Evolutionary conservation across 1,284 basidiomycete species (phyloP).

Genomic region (Malassezia sympodialis): DNA sequence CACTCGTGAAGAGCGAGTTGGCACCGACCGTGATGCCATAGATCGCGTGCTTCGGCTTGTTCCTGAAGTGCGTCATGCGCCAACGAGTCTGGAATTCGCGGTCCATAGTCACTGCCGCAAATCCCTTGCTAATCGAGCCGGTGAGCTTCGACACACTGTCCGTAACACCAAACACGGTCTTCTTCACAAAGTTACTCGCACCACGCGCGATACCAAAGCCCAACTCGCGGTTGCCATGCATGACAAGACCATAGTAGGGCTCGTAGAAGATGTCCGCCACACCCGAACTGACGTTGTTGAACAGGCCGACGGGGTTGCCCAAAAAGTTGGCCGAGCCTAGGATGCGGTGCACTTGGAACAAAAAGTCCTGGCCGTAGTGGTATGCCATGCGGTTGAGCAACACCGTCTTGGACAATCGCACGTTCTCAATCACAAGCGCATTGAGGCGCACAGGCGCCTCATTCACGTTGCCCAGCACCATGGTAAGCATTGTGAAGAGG

Average conservation of each 20-base stretch:
- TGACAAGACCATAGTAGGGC: constrained; percentile 91
- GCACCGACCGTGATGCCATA: constrained; percentile 85
- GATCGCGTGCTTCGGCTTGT: constrained; percentile 91
- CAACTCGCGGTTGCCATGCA: constrained; percentile 90
- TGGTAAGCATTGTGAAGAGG: constrained; percentile 84
- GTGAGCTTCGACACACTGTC: constrained; percentile 97
- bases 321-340: constrained; percentile 90
- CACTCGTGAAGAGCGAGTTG: constrained; percentile 81
- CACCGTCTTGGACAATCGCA: constrained; percentile 74
- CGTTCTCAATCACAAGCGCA: constrained; percentile 86
- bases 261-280: constrained; percentile 98
- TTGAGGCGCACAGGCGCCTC: constrained; percentile 93
- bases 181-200: constrained; percentile 86
- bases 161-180: constrained; percentile 91
- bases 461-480: constrained; percentile 95
- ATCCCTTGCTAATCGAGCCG: constrained; percentile 88
- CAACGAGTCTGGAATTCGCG: constrained; percentile 85
- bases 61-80: constrained; percentile 76
- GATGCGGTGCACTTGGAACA: constrained; percentile 89
- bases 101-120: constrained; percentile 93
- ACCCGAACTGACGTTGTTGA: constrained; percentile 98
- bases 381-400: constrained; percentile 74
- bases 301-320: constrained; percentile 75
- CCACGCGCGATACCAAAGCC: constrained; percentile 96
- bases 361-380: constrained; percentile 87